These are phyloP conservation scores for Perilla frutescens DNA, from an alignment of 257 asterid species.

Conservation along the genomic window DNA sequence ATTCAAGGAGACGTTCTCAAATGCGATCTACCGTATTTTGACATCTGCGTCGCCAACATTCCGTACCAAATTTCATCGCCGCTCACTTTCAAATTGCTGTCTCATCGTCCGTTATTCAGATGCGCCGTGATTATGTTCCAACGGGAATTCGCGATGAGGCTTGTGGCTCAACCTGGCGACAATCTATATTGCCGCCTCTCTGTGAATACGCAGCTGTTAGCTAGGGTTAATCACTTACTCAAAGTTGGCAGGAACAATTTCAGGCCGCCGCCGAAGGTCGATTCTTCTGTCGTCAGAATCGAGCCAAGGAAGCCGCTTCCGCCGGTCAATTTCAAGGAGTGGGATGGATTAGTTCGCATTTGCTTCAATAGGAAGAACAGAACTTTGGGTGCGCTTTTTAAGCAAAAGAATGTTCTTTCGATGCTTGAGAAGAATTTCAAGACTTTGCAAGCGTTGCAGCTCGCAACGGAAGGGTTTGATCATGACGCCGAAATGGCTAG, in stretches of 20 bases:
- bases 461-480: slow-evolving; percentile 45
- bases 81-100: slow-evolving; percentile 78
- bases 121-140: slow-evolving; percentile 98
- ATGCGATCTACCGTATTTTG: slow-evolving; percentile 94
- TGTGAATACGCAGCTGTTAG: slow-evolving; percentile 83
- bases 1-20: slow-evolving; percentile 94
- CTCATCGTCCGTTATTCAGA: slow-evolving; percentile 89
- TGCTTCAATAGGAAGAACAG: slow-evolving; percentile 91
- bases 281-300: slow-evolving; percentile 91
- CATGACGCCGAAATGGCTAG: slow-evolving; percentile 60
- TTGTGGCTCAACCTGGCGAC: slow-evolving; percentile 97
- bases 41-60: slow-evolving; percentile 93
- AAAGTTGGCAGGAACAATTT: slow-evolving; percentile 94
- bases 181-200: slow-evolving; percentile 88
- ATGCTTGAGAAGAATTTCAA: slow-evolving; percentile 86
- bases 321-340: slow-evolving; percentile 85
- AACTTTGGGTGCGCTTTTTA: slow-evolving; percentile 79
- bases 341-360: slow-evolving; percentile 96
- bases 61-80: slow-evolving; percentile 98
- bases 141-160: slow-evolving; percentile 95
- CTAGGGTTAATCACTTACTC: slow-evolving; percentile 83
- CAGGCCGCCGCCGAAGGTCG: slow-evolving; percentile 98
- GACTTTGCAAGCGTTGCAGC: slow-evolving; percentile 82
- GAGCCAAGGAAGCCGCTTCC: slow-evolving; percentile 90
- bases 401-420: slow-evolving; percentile 70